These are phyloP conservation scores for Phytophthora europaea DNA, from an alignment of 352 stramenopile species.

Conservation along the genomic window DNA sequence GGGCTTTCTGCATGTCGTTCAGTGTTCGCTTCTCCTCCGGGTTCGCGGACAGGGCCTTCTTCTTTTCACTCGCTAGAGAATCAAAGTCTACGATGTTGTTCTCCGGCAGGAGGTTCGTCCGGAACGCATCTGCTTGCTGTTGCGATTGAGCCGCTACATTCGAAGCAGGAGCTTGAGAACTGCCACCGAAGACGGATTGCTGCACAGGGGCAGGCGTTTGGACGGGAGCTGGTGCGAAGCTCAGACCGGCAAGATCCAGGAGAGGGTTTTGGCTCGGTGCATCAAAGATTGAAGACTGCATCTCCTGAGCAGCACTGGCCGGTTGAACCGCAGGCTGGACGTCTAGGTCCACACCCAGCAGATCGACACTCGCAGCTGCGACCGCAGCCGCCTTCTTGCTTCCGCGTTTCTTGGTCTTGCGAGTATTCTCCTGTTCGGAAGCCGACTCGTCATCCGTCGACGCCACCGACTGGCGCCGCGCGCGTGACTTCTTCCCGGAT, in stretches of 20 bases:
- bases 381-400: constrained; percentile 30
- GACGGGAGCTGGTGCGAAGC: constrained; percentile 39
- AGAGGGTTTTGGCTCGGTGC: constrained; percentile 46
- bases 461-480: constrained; percentile 45
- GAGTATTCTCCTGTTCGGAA: constrained; percentile 52
- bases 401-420: constrained; percentile 45
- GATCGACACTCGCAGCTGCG: constrained; percentile 45
- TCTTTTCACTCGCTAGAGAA: constrained; percentile 67
- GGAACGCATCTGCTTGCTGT: constrained; percentile 41
- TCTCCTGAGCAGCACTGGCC: constrained; percentile 17
- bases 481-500: constrained; percentile 40
- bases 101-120: constrained; percentile 67
- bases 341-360: constrained; percentile 63
- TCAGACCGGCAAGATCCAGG: constrained; percentile 68
- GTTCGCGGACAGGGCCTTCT: constrained; percentile 39
- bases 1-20: constrained; percentile 70
- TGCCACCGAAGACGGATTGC: constrained; percentile 19
- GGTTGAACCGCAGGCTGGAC: constrained; percentile 16
- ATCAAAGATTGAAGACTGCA: constrained; percentile 57
- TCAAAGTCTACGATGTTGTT: constrained; percentile 76
- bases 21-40: constrained; percentile 56
- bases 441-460: constrained; percentile 49
- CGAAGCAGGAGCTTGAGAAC: not conserved
- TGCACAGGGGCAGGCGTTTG: constrained; percentile 19
- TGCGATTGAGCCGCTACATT: constrained; percentile 7